A percentile compares a stretch with the other conserved stretches of the same genome.
phyloP scores from a whole-genome alignment of 305 asterid genomes.

The Salvia sclarea region DNA sequence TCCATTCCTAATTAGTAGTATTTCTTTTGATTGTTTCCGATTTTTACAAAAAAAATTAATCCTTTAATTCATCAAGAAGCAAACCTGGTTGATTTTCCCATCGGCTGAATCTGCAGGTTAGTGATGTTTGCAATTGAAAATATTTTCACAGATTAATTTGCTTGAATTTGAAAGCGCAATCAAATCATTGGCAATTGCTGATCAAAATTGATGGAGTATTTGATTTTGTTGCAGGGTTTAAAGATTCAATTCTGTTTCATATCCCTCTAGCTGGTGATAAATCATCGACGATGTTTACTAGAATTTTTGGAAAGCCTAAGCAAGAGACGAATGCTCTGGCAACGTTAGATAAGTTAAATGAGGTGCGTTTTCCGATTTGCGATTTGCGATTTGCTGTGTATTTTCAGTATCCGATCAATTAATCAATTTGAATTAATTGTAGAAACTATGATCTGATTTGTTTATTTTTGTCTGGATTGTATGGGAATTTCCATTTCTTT shows the following conservation, averaged over 20 bases:
- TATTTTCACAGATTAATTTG: not conserved
- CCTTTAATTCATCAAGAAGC: slow-evolving; percentile 14
- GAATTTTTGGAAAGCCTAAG: slow-evolving; percentile 70
- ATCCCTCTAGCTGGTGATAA: slow-evolving; percentile 16
- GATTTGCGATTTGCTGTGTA: not conserved
- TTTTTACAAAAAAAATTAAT: slow-evolving; percentile 14
- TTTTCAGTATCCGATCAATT: not conserved
- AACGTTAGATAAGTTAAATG: slow-evolving; percentile 68
- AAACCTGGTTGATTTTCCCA: slow-evolving; percentile 28
- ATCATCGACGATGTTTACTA: slow-evolving; percentile 56
- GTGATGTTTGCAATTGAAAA: slow-evolving; percentile 14
- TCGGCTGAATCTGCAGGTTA: slow-evolving; percentile 36
- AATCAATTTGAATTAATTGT: not conserved
- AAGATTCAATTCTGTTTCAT: slow-evolving; percentile 9
- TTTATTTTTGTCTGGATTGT: not conserved
- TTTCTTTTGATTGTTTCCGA: not conserved
- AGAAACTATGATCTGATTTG: not conserved
- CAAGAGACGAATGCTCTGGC: slow-evolving; percentile 66
- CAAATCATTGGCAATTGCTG: slow-evolving; percentile 2
- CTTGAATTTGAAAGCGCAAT: slow-evolving; percentile 17
- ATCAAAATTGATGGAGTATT: slow-evolving; percentile 30
- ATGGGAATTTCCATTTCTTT: not conserved
- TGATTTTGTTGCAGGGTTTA: slow-evolving; percentile 37
- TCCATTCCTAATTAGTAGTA: slow-evolving; percentile 4
- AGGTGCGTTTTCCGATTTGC: slow-evolving; percentile 40